Evolutionary conservation across 2,329 filamentous ascomycete genomes (phyloP), one percentile per base, ranked within the genome.

Genomic region (Chaetomiaceae sp.): DNA sequence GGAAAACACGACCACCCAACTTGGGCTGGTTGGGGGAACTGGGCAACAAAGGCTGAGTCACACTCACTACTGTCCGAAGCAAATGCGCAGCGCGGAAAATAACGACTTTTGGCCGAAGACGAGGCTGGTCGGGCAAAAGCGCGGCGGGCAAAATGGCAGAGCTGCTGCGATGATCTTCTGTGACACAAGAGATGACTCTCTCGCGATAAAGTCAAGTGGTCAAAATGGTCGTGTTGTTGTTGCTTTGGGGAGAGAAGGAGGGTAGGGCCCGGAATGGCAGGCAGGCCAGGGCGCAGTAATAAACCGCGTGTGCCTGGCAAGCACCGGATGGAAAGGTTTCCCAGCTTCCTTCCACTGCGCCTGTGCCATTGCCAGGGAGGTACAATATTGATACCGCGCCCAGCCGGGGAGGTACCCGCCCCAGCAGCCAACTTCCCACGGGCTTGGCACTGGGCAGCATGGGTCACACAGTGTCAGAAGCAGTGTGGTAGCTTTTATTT

Each of bases 141-240:
- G 43, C 42, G 47, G 55, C 51, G 51, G 61, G 61, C 65, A 65
- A 58, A 59, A 61, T 65, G 67, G 69, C 69, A 68, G 61, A 64
- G 72, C 74, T 77, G 75, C 65, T 68, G 74, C 70, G 45, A 78
- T 68, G 66, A 73, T 74, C 75, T 68, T 74, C 76, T 76, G 76
- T 76, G 76, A 79, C 75, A 71, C 75, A 71, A 68, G 67, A 71
- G 71, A 69, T 66, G 64, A 75, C 70, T 76, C 75, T 76, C 68
- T 50, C 65, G 66, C 71, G 62, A 62, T 66, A 71, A 69, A 67
- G 52, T 64, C 64, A 62, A 64, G 63, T 61, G 61, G 52, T 60
- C 64, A 60, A 59, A 56, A 51, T 62, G 63, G 36, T 62, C 60
- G 62, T 67, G 68, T 59, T 66, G 65, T 73, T 74, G 68, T 72